Percentiles rank a stretch among this genome's conserved stretches.
phyloP scores from a whole-genome alignment of 768 basidiomycete species.

The Holtermannia corniformis region DNA sequence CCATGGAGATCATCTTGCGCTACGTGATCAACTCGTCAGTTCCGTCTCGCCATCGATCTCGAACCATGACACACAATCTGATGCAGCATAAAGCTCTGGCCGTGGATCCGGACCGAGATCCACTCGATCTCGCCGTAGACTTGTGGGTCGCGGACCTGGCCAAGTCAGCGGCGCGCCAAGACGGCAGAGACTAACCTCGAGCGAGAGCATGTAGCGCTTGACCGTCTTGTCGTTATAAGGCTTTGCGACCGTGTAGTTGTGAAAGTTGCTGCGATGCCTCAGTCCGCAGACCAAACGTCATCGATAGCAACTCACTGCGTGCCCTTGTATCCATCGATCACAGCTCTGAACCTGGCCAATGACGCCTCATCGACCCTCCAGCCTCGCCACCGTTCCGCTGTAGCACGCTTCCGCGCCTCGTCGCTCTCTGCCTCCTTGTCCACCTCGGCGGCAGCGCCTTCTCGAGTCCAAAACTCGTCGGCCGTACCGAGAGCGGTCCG shows the following conservation, averaged over 20 bases:
- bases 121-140: slow-evolving; percentile 89
- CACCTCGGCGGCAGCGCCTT: slow-evolving; percentile 51
- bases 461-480: slow-evolving; percentile 49
- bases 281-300: neutral
- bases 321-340: slow-evolving; percentile 62
- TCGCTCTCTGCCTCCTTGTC: slow-evolving; percentile 8
- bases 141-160: slow-evolving; percentile 73
- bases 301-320: slow-evolving; percentile 50
- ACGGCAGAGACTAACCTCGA: too few relatives aligned
- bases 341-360: slow-evolving; percentile 51
- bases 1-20: slow-evolving; percentile 93
- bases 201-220: slow-evolving; percentile 74
- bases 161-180: too few relatives aligned
- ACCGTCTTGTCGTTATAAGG: slow-evolving; percentile 75
- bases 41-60: neutral
- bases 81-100: slow-evolving; percentile 98
- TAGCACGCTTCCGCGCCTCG: neutral
- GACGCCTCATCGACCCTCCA: slow-evolving; percentile 58
- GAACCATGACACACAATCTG: slow-evolving; percentile 65
- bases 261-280: slow-evolving; percentile 62
- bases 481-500: slow-evolving; percentile 42
- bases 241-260: slow-evolving; percentile 88
- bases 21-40: slow-evolving; percentile 35
- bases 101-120: slow-evolving; percentile 86
- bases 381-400: slow-evolving; percentile 20